A percentile compares a stretch with the other conserved stretches of the same genome.
These are phyloP conservation scores for Mycena albidolilacea DNA, from an alignment of 768 basidiomycete species.

Conservation along the genomic window DNA sequence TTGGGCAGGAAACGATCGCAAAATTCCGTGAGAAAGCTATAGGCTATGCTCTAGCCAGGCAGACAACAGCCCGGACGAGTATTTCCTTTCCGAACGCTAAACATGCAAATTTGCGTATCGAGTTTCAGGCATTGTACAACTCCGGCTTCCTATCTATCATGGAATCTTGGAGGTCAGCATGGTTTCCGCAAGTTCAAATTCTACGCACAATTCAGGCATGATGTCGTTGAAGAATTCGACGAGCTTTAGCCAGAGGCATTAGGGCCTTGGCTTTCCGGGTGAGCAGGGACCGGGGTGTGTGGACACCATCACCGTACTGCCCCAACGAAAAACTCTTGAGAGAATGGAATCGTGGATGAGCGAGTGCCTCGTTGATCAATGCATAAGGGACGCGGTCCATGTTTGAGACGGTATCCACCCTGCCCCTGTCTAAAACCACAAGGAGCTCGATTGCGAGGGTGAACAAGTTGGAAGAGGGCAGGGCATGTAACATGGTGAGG, in stretches of 20 bases:
- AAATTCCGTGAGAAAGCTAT: slow-evolving; percentile 11
- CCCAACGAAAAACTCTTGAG: not conserved
- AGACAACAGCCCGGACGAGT: slow-evolving; percentile 20
- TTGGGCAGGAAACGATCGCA: not conserved
- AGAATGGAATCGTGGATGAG: slow-evolving; percentile 1
- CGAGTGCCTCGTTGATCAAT: not conserved
- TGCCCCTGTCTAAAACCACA: too few species aligned
- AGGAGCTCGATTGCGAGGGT: too few species aligned
- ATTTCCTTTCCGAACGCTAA: slow-evolving; percentile 19
- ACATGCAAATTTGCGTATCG: slow-evolving; percentile 24
- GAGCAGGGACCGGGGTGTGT: slow-evolving; percentile 5
- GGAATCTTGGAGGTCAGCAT: slow-evolving; percentile 4
- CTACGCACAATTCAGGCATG: slow-evolving; percentile 7
- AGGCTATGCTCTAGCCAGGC: slow-evolving; percentile 22
- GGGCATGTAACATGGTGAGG: not conserved
- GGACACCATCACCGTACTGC: not conserved
- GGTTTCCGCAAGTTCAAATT: not conserved
- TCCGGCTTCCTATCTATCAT: slow-evolving; percentile 17
- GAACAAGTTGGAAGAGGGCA: not conserved
- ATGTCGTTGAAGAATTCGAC: slow-evolving; percentile 21
- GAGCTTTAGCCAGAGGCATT: slow-evolving; percentile 27
- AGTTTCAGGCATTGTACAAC: slow-evolving; percentile 14
- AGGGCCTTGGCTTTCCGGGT: slow-evolving; percentile 24
- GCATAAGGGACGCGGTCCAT: too few species aligned
- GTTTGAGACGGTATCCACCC: too few species aligned